Evolutionary conservation across 1,284 basidiomycete genomes (phyloP).

Genomic region (Apiotrichum veenhuisii): DNA sequence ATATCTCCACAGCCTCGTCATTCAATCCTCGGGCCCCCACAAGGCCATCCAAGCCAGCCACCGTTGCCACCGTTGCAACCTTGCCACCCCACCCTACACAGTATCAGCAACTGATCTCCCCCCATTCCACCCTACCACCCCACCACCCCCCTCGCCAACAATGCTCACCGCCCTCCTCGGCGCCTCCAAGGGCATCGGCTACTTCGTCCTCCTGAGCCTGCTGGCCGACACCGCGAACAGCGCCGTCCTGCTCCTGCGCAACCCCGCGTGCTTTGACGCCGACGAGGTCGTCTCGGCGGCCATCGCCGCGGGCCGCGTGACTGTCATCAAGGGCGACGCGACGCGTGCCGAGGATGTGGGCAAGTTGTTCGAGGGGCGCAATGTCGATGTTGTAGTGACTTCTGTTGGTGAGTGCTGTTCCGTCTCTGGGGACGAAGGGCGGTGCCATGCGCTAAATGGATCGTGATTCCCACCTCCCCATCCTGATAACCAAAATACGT

Average conservation of each 20-base stretch:
- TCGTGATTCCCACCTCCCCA: not conserved
- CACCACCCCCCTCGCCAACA: conserved; percentile 1
- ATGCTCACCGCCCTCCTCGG: conserved; percentile 26
- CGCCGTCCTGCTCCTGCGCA: conserved; percentile 22
- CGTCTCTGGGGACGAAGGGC: too few relatives aligned
- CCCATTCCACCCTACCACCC: not conserved
- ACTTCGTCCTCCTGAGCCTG: conserved; percentile 13
- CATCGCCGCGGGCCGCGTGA: conserved; percentile 18
- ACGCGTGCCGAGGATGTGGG: conserved; percentile 22
- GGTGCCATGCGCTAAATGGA: too few relatives aligned
- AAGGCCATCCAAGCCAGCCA: too few relatives aligned
- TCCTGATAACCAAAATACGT: not conserved
- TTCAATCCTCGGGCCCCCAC: too few relatives aligned
- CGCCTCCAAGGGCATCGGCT: conserved; percentile 24
- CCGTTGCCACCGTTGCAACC: too few relatives aligned
- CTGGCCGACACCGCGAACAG: not conserved
- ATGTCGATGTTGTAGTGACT: conserved; percentile 27
- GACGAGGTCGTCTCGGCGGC: conserved; percentile 15
- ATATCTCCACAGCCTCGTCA: too few relatives aligned
- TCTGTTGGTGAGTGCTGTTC: conserved; percentile 34
- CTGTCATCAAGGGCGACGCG: conserved; percentile 29
- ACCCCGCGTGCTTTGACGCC: conserved; percentile 17
- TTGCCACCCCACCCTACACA: too few relatives aligned
- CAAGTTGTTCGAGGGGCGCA: conserved; percentile 15
- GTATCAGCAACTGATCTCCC: not conserved